Base-by-base conservation (phyloP, 2,329 filamentous ascomycete genomes). In the Colletotrichum acutatum region DNA sequence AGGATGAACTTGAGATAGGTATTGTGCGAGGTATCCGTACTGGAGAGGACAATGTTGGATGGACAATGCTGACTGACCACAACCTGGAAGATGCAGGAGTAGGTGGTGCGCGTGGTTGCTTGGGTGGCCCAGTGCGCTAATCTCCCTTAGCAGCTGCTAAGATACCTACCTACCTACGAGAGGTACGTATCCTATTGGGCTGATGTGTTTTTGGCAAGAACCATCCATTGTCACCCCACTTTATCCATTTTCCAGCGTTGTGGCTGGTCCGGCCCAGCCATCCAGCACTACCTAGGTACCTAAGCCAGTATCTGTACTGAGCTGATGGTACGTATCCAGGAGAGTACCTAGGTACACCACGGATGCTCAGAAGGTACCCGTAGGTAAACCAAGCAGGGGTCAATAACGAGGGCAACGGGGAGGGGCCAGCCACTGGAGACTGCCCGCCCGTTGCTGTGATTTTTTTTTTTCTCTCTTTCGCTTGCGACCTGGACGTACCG, bases 401-500 rank as follows among this genome's bases (percentile, higher is more conserved):
- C 49, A n/a, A 24, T 59, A 63, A 63, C 59, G 34, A 57, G 66
- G 52, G 12, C 66, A 72, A 72, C 66, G 66, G 66, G 54, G 46
- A 53, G 65, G 52, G 53, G 66, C 42, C 42, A 65, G 28, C 66
- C 56, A 63, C 66, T 28, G 37, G 16, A 19, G 37, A 19, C 37
- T 42, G 37, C 37, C 37, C 12, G 42, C 37, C 37, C 8, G 60
- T 53, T 60, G 52, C 19, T 58, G 28, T 53, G 46, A 56, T 26
- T 30, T 64, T 57, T 34, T 30, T 58, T 37, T 42, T 19, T 2
- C 32, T 34, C 11, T 34, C 32, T 19, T 54, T 72, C 42, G 52
- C 53, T 53, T 19, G 53, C 61, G n/a, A 42, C 5, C 37, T 42
- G 16, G 16, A 76, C 62, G 74, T 78, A 75, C 78, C 78, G 77